Base-by-base conservation (phyloP, 345 rosid genomes). In the Salix brachista region DNA sequence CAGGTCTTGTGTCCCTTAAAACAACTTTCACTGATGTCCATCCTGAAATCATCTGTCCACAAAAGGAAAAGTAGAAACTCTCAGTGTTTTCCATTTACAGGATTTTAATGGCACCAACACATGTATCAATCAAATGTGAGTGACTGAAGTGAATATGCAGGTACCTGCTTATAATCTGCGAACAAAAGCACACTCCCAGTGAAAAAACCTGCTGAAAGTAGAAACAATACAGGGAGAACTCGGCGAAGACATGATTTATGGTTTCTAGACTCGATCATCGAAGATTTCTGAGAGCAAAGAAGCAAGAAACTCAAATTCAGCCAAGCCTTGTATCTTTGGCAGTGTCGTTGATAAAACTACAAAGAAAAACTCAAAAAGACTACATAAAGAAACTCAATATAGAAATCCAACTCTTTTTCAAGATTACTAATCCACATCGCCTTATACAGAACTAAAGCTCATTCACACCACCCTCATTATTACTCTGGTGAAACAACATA, bases 151-250 rank as follows among this genome's bases (percentile, higher is more conserved):
- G 18, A 18, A 8, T 50, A 54, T 37, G 3, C 8, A 60, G 21
- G 36, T 82, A 88, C 92, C 86, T 82, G 83, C 48, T 85, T 88
- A 67, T 80, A 81, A 67, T 85, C 88, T 28, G 84, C 65, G 72
- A 84, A 72, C 21, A 83, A n/a, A 78, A 87, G 76, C 36, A 85
- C 91, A 83, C 81, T 84, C 36, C 88, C 86, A 11, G 85, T 65
- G 77, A 87, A 84, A 79, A 88, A 85, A 72, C 84, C 81, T 42
- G 83, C 81, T 74, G 85, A 80, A 44, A 89, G 84, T 69, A 85
- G 80, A 39, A 83, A 21, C 67, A 88, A 65, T 25, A 81, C 42
- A 67, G 79, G 76, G 72, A 89, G 77, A 70, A 86, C 48, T 14
- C 84, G 50, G 50, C 75, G 79, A 77, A 83, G 80, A 80, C 79